Base-by-base conservation (phyloP, 2,329 filamentous ascomycete genomes). In the Verticillium nonalfalfae region DNA sequence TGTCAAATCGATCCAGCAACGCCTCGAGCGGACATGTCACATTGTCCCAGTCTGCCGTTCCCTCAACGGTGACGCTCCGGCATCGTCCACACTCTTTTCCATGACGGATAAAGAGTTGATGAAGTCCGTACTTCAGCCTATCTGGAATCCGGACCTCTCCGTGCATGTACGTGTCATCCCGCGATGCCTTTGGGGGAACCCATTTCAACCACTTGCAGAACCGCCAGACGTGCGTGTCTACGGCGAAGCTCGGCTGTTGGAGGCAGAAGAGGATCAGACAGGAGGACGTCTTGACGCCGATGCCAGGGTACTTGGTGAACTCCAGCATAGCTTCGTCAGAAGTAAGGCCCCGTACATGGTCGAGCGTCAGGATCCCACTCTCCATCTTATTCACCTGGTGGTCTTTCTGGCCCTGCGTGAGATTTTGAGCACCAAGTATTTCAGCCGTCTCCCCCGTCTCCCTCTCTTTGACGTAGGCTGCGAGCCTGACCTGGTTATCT, bases 41-140 rank as follows among this genome's bases (percentile, higher is more conserved):
- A 15, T 85, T 76, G 3, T 85, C 78, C 87, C 89, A 91, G 0
- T 81, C 83, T 33, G 81, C 80, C 58, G 82, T 88, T 1, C 81
- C 81, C 65, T 83, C 77, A 0, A 83, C 82, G 0, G 88, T 91
- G 33, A 67, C 72, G 58, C 74, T 73, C 61, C 73, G 75, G 67
- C 82, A 85, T 55, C 78, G 74, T 36, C 71, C 71, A 61, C 83
- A 85, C 1, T 68, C 71, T 64, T 81, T 76, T 0, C 83, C 83
- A 62, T 85, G 83, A 9, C 75, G 73, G 26, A 85, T 81, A 62
- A 85, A 79, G 4, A 85, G 72, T 63, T 83, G 79, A 66, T 85
- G 83, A 7, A 85, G 72, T 7, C 77, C 74, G 59, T 85, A 85
- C 68, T 85, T 86, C 57, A 85, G 71, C 40, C 80, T 73, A 58